Percentiles rank a stretch among this genome's conserved stretches.
Conservation (phyloP, 2,329 filamentous ascomycete species). For the Ceratocystis alfenasii region DNA sequence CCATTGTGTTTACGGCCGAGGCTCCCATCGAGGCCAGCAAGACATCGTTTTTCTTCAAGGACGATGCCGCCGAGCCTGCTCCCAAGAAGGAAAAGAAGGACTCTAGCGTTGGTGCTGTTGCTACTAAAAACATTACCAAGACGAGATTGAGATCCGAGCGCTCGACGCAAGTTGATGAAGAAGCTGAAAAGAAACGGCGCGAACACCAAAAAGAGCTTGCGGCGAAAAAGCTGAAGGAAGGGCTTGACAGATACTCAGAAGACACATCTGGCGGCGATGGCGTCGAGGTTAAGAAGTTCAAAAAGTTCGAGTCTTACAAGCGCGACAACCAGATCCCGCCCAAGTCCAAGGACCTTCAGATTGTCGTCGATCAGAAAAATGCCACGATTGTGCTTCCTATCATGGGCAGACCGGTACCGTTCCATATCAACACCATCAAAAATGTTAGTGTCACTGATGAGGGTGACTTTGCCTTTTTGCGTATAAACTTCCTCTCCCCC, state of each 20-base stretch:
- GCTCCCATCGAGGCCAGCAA: conserved; percentile 84
- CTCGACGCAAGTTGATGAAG: conserved; percentile 76
- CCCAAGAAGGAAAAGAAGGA: conserved; percentile 90
- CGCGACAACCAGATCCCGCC: conserved; percentile 84
- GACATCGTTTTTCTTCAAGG: conserved; percentile 97
- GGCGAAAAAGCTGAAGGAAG: conserved; percentile 78
- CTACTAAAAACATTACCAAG: conserved; percentile 89
- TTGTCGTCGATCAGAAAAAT: conserved; percentile 84
- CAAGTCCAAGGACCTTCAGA: conserved; percentile 71
- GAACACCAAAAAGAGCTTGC: conserved; percentile 88
- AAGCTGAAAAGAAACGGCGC: conserved; percentile 72
- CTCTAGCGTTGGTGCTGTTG: conserved; percentile 69
- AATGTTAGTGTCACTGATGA: conserved; percentile 97
- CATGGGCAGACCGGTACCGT: conserved; percentile 93
- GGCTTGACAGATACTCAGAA: conserved; percentile 73
- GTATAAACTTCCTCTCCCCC: conserved; percentile 94
- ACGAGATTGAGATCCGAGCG: conserved; percentile 86
- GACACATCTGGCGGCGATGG: conserved; percentile 76
- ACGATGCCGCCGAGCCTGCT: conserved; percentile 73
- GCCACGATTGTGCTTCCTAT: conserved; percentile 85
- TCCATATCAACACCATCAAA: conserved; percentile 97
- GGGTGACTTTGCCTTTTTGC: conserved; percentile 81
- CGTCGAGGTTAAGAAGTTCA: conserved; percentile 94
- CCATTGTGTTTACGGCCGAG: conserved; percentile 85
- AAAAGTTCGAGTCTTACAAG: conserved; percentile 98